phyloP scores from a whole-genome alignment of 805 yeast genomes.

The Alloascoidea africana region DNA sequence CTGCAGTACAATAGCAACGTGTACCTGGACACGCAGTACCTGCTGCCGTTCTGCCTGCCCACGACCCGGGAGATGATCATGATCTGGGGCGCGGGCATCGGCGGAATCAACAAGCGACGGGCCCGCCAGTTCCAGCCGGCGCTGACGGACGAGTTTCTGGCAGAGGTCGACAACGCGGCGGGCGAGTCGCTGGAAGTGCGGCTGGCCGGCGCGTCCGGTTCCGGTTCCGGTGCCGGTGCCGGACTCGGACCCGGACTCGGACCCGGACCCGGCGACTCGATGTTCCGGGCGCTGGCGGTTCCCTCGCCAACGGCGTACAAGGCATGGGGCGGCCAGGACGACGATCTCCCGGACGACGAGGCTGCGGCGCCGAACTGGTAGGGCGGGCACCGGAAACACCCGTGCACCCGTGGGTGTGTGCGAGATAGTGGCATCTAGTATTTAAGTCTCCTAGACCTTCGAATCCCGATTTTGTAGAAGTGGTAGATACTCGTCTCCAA shows the following conservation, averaged over 20 bases:
- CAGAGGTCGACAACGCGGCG: conserved; percentile 42
- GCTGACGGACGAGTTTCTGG: conserved; percentile 54
- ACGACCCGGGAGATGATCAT: conserved; percentile 56
- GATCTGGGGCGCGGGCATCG: conserved; percentile 64
- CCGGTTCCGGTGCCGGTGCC: conserved; percentile 5
- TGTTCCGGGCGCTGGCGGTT: conserved; percentile 8
- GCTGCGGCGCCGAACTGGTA: too few relatives aligned
- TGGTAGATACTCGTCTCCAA: too few relatives aligned
- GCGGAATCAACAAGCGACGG: conserved; percentile 39
- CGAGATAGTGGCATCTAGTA: too few relatives aligned
- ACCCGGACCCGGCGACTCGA: conserved; percentile 2
- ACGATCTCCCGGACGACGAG: too few relatives aligned
- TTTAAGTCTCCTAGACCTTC: too few relatives aligned
- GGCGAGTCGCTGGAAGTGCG: conserved; percentile 4
- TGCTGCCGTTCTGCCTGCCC: conserved; percentile 47
- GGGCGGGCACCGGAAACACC: too few relatives aligned
- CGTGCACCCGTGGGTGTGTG: too few relatives aligned
- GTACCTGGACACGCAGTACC: conserved; percentile 17
- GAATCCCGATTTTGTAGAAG: too few relatives aligned
- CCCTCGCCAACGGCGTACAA: conserved; percentile 13
- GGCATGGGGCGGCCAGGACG: conserved; percentile 10
- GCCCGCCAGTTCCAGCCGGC: conserved; percentile 53
- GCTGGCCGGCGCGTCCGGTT: conserved; percentile 3
- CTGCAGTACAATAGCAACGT: background rate
- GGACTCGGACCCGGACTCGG: conserved; percentile 2